Conservation (phyloP, 2,329 filamentous ascomycete genomes). For the Blastomyces emzantsi region DNA sequence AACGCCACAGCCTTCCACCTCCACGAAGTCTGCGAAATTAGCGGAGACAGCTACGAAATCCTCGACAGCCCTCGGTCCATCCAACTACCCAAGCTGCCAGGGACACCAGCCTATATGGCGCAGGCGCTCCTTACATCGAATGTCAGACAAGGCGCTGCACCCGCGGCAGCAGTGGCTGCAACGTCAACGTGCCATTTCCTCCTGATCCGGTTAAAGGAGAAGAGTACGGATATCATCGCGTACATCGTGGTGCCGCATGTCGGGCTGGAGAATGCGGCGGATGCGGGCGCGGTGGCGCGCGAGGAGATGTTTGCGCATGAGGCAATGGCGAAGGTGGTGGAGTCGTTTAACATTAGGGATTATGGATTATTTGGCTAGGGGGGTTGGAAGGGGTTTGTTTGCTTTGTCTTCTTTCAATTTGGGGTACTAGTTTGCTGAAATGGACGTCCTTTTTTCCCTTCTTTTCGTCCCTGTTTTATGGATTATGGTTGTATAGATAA, state of each 20-base stretch:
- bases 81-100: constrained; percentile 44
- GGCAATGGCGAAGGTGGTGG: constrained; percentile 47
- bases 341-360: constrained; percentile 67
- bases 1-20: constrained; percentile 61
- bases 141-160: neutral
- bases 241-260: constrained; percentile 83
- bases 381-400: neutral
- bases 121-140: constrained; percentile 19
- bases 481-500: neutral
- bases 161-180: constrained; percentile 8
- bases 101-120: constrained; percentile 14
- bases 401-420: neutral
- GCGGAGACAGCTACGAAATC: constrained; percentile 55
- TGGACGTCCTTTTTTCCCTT: neutral
- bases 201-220: constrained; percentile 63
- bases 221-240: constrained; percentile 72
- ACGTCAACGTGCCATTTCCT: constrained; percentile 59
- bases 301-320: constrained; percentile 47
- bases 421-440: neutral
- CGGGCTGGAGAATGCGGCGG: constrained; percentile 59
- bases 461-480: too few relatives aligned
- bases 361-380: constrained; percentile 12
- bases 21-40: constrained; percentile 58
- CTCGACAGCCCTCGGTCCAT: constrained; percentile 55
- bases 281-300: constrained; percentile 58